Percentiles rank a stretch among this genome's conserved stretches.
Evolutionary conservation across 2,329 filamentous ascomycete species (phyloP).

Genomic region (Paraphaeosphaeria sporulosa): DNA sequence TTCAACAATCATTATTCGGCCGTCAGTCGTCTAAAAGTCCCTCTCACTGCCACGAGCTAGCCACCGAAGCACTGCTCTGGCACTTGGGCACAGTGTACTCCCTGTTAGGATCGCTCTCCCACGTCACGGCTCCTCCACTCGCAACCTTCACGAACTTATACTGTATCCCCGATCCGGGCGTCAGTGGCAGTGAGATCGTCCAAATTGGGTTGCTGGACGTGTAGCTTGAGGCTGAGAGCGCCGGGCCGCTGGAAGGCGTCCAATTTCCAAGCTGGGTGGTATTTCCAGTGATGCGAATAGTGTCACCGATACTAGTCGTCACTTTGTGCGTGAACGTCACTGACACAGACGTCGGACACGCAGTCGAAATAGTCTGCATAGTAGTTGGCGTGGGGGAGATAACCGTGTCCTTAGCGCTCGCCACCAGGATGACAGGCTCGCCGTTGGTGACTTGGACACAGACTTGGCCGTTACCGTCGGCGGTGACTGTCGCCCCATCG

Average conservation of each 20-base stretch:
- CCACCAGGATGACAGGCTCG: constrained; percentile 52
- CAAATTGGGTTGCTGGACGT: constrained; percentile 56
- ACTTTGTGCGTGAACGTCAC: constrained; percentile 58
- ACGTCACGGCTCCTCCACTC: constrained; percentile 54
- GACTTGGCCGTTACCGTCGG: constrained; percentile 52
- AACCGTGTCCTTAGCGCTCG: constrained; percentile 16
- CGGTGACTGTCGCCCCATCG: constrained; percentile 45
- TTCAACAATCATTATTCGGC: background rate
- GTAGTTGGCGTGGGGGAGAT: constrained; percentile 23
- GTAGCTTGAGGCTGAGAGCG: constrained; percentile 54
- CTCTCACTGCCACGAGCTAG: constrained; percentile 31
- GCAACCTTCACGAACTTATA: constrained; percentile 59
- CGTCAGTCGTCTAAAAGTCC: background rate
- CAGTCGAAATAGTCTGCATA: constrained; percentile 16
- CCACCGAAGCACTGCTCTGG: constrained; percentile 33
- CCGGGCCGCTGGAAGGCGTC: constrained; percentile 49
- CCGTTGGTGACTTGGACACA: constrained; percentile 54
- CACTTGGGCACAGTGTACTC: constrained; percentile 46
- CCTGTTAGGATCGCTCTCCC: constrained; percentile 56
- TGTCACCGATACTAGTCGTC: constrained; percentile 58
- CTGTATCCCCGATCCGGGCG: constrained; percentile 49
- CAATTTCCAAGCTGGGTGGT: constrained; percentile 55
- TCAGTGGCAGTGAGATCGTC: constrained; percentile 52
- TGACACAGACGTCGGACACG: constrained; percentile 40
- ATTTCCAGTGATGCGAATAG: constrained; percentile 56